These are phyloP conservation scores for Neostapfia colusana DNA, from an alignment of 176 grass and related monocot genomes.

Conservation along the genomic window DNA sequence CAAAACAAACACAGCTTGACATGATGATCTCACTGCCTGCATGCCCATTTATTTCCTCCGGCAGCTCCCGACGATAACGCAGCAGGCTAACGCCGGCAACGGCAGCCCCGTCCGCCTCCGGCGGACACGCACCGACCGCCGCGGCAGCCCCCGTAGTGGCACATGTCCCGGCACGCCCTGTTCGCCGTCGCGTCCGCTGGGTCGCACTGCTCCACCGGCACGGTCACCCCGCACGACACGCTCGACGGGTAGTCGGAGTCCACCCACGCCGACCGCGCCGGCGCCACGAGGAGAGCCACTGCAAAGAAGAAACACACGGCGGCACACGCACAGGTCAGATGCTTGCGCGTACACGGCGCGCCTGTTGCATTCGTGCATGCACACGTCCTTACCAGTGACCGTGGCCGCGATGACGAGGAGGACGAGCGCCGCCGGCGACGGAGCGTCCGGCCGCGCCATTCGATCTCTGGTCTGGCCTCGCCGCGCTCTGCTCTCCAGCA, in stretches of 20 bases:
- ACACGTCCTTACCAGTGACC: conserved; percentile 22
- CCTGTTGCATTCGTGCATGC: background rate
- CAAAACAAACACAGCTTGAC: background rate
- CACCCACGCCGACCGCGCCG: conserved; percentile 57
- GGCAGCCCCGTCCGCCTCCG: conserved; percentile 43
- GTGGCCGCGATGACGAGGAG: conserved; percentile 27
- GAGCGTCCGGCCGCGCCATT: conserved; percentile 26
- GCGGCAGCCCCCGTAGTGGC: conserved; percentile 62
- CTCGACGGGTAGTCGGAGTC: conserved; percentile 53
- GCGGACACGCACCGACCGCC: conserved; percentile 54
- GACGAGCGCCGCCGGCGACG: background rate
- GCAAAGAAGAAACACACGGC: background rate
- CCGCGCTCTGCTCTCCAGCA: background rate
- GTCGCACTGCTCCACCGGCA: conserved; percentile 55
- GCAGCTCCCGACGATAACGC: background rate
- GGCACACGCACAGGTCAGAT: background rate
- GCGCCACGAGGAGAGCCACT: conserved; percentile 17
- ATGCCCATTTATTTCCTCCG: background rate
- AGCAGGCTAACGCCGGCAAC: conserved; percentile 42
- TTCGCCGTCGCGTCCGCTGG: conserved; percentile 43
- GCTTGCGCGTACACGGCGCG: background rate
- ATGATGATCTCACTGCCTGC: background rate
- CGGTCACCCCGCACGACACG: conserved; percentile 48
- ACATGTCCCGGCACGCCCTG: conserved; percentile 67
- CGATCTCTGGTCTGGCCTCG: background rate